A percentile compares a stretch with the other conserved stretches of the same genome.
Evolutionary conservation across 2,329 filamentous ascomycete species (phyloP).

Genomic region (Alternaria triticimaculans): DNA sequence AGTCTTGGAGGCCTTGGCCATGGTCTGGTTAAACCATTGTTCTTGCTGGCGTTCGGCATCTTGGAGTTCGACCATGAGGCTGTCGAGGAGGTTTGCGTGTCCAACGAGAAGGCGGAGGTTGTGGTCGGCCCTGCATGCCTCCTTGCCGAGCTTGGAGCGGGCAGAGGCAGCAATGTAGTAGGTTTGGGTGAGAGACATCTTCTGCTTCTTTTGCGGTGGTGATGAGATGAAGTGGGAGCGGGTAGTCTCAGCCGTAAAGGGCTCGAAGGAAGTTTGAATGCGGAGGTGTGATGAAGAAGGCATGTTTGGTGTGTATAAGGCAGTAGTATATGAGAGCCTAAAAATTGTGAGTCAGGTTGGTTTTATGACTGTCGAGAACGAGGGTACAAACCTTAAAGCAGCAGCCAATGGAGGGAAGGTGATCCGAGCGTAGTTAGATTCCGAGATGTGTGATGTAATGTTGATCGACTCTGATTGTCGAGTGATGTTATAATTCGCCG

Average conservation of each 20-base stretch:
- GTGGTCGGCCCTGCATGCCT: slow-evolving; percentile 90
- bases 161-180: slow-evolving; percentile 99
- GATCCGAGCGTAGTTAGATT: slow-evolving; percentile 36
- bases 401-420: slow-evolving; percentile 43
- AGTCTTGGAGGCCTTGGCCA: slow-evolving; percentile 72
- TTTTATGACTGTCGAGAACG: slow-evolving; percentile 36
- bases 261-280: slow-evolving; percentile 55
- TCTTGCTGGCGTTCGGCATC: slow-evolving; percentile 96
- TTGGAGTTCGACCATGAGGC: slow-evolving; percentile 88
- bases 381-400: slow-evolving; percentile 41
- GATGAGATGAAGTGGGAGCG: slow-evolving; percentile 52
- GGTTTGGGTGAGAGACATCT: slow-evolving; percentile 97
- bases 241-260: slow-evolving; percentile 53
- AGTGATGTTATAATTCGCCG: slow-evolving; percentile 3
- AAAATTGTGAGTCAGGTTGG: slow-evolving; percentile 61
- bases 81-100: slow-evolving; percentile 97
- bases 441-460: slow-evolving; percentile 17
- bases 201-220: slow-evolving; percentile 68
- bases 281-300: slow-evolving; percentile 57
- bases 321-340: slow-evolving; percentile 41
- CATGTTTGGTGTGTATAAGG: slow-evolving; percentile 47
- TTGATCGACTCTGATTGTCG: background rate
- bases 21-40: slow-evolving; percentile 96
- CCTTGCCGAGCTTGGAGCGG: slow-evolving; percentile 90
- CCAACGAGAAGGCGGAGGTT: slow-evolving; percentile 94